Evolutionary conservation across 2,329 filamentous ascomycete genomes (phyloP).

Genomic region (Cladosporium phlei): DNA sequence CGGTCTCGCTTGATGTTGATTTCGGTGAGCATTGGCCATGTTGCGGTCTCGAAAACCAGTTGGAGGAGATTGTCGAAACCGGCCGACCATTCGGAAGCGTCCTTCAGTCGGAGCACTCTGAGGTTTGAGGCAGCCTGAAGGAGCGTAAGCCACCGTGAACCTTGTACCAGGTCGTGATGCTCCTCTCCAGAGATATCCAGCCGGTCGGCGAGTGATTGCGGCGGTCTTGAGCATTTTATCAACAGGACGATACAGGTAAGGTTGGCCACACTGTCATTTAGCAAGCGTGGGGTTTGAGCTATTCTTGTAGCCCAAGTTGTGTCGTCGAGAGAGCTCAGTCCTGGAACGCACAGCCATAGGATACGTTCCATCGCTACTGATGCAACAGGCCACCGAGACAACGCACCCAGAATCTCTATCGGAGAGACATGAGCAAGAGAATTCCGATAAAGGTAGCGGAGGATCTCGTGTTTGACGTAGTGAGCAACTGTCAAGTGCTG

Average conservation of each 20-base stretch:
- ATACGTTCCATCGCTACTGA: no score
- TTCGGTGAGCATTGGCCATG: not conserved
- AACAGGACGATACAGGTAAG: not conserved
- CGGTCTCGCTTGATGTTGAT: not conserved
- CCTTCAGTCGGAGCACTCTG: not conserved
- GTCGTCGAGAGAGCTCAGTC: no score
- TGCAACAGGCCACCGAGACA: not conserved
- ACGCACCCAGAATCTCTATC: not conserved
- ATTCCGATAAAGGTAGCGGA: not conserved
- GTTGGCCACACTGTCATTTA: not conserved
- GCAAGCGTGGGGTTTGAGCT: no score
- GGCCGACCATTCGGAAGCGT: not conserved
- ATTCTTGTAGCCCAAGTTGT: no score
- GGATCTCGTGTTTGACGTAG: not conserved
- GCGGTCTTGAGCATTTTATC: not conserved
- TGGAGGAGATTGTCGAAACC: not conserved
- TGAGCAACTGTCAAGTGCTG: not conserved
- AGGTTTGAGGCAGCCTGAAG: not conserved
- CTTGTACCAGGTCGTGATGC: not conserved
- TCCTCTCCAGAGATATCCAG: not conserved
- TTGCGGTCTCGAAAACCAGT: not conserved
- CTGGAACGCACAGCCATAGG: no score
- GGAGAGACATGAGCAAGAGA: not conserved
- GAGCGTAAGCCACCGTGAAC: not conserved
- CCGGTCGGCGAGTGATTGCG: not conserved